These are phyloP conservation scores for Capsicum pubescens DNA, from an alignment of 257 asterid species.

Conservation along the genomic window DNA sequence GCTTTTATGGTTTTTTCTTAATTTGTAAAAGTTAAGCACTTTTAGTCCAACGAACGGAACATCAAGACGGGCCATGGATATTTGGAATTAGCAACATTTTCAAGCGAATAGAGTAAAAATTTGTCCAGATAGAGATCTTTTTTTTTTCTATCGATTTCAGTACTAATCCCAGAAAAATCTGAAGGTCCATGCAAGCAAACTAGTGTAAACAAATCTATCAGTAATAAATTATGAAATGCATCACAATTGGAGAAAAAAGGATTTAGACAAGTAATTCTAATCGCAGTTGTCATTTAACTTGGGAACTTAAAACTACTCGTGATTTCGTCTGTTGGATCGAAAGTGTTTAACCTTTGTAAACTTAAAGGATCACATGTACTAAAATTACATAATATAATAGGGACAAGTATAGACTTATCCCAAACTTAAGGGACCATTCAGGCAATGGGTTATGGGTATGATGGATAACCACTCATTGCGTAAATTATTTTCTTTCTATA, in stretches of 20 bases:
- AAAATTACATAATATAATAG: background rate
- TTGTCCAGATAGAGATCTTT: background rate
- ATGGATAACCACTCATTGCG: background rate
- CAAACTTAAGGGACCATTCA: conserved; percentile 14
- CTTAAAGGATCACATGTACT: background rate
- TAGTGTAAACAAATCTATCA: background rate
- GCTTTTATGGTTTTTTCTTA: background rate
- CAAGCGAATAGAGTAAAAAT: background rate
- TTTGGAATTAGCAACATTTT: background rate
- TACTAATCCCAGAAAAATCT: background rate
- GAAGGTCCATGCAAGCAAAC: too few species aligned
- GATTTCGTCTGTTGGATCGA: background rate
- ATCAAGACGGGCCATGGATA: background rate
- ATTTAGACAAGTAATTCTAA: background rate
- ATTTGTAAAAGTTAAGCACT: background rate
- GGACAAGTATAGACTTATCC: background rate
- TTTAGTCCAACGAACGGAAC: background rate
- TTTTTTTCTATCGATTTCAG: background rate
- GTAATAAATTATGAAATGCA: background rate
- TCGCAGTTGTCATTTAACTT: background rate
- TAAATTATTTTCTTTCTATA: background rate
- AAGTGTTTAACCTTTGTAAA: background rate
- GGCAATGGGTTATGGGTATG: background rate
- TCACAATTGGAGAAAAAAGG: background rate
- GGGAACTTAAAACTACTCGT: background rate